Base-by-base conservation (phyloP, 805 yeast species). In the Candida vaughaniae region DNA sequence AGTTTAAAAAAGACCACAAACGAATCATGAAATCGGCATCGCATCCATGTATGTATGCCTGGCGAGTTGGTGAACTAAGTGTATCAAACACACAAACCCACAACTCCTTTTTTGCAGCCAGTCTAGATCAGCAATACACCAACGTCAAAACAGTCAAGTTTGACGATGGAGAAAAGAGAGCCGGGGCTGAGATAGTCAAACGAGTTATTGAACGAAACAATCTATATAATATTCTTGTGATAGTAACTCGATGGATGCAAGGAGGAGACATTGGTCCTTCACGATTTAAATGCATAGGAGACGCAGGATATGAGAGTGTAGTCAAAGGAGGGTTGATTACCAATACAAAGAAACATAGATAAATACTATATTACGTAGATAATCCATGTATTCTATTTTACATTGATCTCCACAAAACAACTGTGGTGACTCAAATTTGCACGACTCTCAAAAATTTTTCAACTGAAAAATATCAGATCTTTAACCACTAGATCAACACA, bases 211-310 rank as follows among this genome's bases (percentile, higher is more conserved):
- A 75, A 15, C 58, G 76, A 20, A 55, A 73, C 5, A 59, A 72
- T 25, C 36, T 78, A 9, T 56, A 69, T 3, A 80, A 83, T 51
- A 73, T 79, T 0, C 49, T 85, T 12, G 72, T 85, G 1, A 78
- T 85, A 18, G 93, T 83, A 0, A 75, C 85, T 0, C 55, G 95
- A 42, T 85, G 95, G 95, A 83, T 82, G 52, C 91, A 91, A 1
- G 95, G 95, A 0, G 69, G 71, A 0, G 85, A 85, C 3, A 53
- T 86, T 27, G 95, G 95, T 0, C 71, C 86, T 4, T 71, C 78
- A 16, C 58, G 95, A 37, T 86, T 85, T 51, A 67, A 85, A 41
- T 81, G 78, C 47, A 85, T 86, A 4, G 47, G 42, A 1, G 35
- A 36, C 7, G 39, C 35, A 5, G 39, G 35, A 7, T 23, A 11